Evolutionary conservation across 192 early-diverging fungal genomes (phyloP).

Genomic region (Linnemannia zychae): DNA sequence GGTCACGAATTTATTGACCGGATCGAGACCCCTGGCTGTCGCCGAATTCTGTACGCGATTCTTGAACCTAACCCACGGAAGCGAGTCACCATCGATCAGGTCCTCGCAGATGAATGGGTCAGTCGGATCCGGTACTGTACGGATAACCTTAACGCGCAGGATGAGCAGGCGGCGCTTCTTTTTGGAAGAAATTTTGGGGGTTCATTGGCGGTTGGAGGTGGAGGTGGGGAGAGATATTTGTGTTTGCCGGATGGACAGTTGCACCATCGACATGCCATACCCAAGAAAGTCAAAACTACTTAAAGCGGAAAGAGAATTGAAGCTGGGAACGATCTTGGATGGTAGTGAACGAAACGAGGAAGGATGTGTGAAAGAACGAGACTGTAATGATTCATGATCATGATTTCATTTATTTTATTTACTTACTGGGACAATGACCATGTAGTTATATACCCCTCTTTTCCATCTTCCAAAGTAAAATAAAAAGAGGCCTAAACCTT

Average conservation of each 20-base stretch:
- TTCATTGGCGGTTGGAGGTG: neutral
- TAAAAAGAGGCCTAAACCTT: too few species aligned
- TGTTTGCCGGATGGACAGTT: neutral
- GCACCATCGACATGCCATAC: constrained; percentile 35
- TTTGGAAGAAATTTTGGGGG: neutral
- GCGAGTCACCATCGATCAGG: constrained; percentile 78
- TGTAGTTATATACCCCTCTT: too few species aligned
- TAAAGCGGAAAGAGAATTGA: too few species aligned
- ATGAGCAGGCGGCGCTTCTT: constrained; percentile 11
- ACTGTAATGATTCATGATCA: too few species aligned
- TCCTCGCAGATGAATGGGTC: constrained; percentile 83
- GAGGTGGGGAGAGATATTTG: constrained; percentile 20
- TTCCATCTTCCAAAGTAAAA: too few species aligned
- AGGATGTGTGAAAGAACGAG: too few species aligned
- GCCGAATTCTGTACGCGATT: constrained; percentile 81
- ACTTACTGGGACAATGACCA: too few species aligned
- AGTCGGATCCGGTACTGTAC: constrained; percentile 71
- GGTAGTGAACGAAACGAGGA: too few species aligned
- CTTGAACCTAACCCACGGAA: constrained; percentile 81
- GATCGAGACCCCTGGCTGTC: constrained; percentile 71
- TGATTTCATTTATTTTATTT: too few species aligned
- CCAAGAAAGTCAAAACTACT: constrained; percentile 24
- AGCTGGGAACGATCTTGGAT: too few species aligned
- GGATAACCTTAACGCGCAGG: constrained; percentile 23
- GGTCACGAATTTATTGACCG: constrained; percentile 83